Base-by-base conservation (phyloP, 805 yeast species). In the Monosporozyma servazzii region DNA sequence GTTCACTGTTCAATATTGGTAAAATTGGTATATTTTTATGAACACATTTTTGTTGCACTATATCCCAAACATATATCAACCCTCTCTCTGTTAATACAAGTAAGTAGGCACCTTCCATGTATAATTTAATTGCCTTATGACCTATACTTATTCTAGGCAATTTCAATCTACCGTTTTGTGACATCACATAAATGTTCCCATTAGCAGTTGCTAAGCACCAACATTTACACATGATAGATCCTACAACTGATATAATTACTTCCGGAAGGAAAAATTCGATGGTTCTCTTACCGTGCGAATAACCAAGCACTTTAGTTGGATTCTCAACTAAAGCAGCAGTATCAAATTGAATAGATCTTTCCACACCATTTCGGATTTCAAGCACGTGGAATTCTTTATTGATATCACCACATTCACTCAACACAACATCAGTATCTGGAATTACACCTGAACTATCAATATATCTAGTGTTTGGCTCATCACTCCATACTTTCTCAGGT, bases 71-170 rank as follows among this genome's bases (percentile, higher is more conserved):
- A 46, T 76, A 74, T 13, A 83, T 57, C 0, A 79, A 65, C 0
- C 89, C 89, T 30, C 75, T 71, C 46, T 81, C 82, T 0, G 87
- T 80, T 0, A 83, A 73, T 21, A 81, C 61, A 10, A 76, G 76
- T 71, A 82, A 77, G 58, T 70, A 80, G 15, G 61, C 57, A 9
- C 72, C 68, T 23, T 58, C 58, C 3, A 66, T 61, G 37, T 64
- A 66, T 25, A 75, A 50, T n/a, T 74, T 76, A 47, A 80, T 76
- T 37, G 78, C 75, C 36, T 76, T 75, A 49, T 71, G 73, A 44
- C 68, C 78, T 3, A 81, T 72, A 41, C 73, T 75, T 47, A 74
- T 71, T 37, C 74, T 62, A 2, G 73, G 71, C 39, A 65, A 66
- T 51, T 64, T 64, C 20, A 68, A 60, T 44, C 62, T 63, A 0